Conservation (phyloP, 2,329 filamentous ascomycete species). For the Hypoxylon sp. region DNA sequence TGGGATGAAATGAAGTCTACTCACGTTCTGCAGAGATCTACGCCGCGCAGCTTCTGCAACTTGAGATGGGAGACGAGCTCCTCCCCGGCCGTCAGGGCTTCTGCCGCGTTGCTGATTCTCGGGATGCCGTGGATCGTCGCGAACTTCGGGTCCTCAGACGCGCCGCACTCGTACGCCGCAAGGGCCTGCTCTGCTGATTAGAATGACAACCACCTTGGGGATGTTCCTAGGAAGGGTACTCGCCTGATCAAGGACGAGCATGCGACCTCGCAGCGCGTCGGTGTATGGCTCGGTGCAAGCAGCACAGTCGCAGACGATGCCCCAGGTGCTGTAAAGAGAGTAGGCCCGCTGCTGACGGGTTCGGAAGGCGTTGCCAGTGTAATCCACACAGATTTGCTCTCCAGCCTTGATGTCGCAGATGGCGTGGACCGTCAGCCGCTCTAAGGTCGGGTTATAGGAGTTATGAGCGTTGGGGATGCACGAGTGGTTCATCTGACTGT, state of each 20-base stretch:
- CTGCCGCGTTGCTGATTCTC: not conserved
- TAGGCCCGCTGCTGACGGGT: constrained; percentile 24
- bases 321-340: constrained; percentile 12
- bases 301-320: constrained; percentile 27
- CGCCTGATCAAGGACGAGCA: constrained; percentile 25
- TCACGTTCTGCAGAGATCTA: constrained; percentile 27
- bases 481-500: constrained; percentile 37
- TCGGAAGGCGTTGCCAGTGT: constrained; percentile 28
- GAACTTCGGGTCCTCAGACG: constrained; percentile 8
- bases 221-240: not conserved
- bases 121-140: constrained; percentile 5
- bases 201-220: not conserved
- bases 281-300: constrained; percentile 28
- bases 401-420: constrained; percentile 35
- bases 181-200: constrained; percentile 10
- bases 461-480: constrained; percentile 38
- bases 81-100: constrained; percentile 22
- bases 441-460: constrained; percentile 33
- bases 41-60: constrained; percentile 15
- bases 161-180: constrained; percentile 21
- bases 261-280: constrained; percentile 18
- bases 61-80: constrained; percentile 23
- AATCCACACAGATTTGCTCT: constrained; percentile 38
- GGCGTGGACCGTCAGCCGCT: constrained; percentile 36
- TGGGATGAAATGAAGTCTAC: not conserved